Base-by-base conservation (phyloP, 2,329 filamentous ascomycete genomes). In the Plenodomus biglobosus region DNA sequence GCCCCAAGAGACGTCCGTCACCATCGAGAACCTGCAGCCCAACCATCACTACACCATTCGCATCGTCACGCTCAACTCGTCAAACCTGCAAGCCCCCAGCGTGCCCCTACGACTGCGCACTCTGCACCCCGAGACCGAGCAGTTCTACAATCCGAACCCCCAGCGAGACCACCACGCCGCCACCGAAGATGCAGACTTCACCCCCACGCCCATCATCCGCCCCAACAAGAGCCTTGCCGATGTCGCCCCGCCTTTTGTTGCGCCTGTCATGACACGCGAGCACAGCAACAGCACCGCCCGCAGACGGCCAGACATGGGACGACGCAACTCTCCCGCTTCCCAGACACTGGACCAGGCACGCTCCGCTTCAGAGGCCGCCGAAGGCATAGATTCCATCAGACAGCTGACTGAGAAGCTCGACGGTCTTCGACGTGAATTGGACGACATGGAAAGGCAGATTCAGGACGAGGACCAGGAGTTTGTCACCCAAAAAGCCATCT, bases 31-130 rank as follows among this genome's bases (percentile, higher is more conserved):
- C 34, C 79, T 99, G 7, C 86, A 87, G 61, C 91, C 94, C 0
- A 85, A 87, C 56, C 88, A 89, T 63, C 95, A 92, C 64, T 97
- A 97, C 74, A 95, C 95, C 57, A 86, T 99, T 21, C 87, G 92
- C 51, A 90, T 97, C 44, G 88, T 96, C 59, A 90, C 92, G 34
- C 87, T 96, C 44, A 95, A 92, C 40, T 84, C 87, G 22, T 90
- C 92, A 59, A 95, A 94, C 71, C 97, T 97, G 64, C 90, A 95
- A 66, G 90, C 92, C 0, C 88, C 90, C 32, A 96, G 94, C 70
- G 81, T 85, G 4, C 84, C 95, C 32, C 85, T 97, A 55, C 87
- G 94, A 45, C 78, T 99, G 45, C 84, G 88, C 61, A 97, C 94
- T 16, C 74, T 76, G 47, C 64, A 70, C 21, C 66, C 72, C 39